Base-by-base conservation (phyloP, 495 filamentous ascomycete species). In the Corynascus novoguineensis region DNA sequence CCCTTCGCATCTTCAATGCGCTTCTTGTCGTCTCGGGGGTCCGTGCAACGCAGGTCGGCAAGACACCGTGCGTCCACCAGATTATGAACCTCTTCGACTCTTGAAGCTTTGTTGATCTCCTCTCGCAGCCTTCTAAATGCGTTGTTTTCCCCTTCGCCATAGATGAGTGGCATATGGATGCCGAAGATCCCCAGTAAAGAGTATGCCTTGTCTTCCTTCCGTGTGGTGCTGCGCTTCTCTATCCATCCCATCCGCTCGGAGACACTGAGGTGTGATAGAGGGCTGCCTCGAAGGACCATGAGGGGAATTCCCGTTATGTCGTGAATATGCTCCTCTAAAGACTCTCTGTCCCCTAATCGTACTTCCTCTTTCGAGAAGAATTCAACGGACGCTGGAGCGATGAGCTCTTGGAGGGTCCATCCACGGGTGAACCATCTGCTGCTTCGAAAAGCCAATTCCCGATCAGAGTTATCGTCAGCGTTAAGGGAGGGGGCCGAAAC, bases 401-500 rank as follows among this genome's bases (percentile, higher is more conserved):
- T 58, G 0, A 76, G 59, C n/a, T 49, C 46, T 5, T 49, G 46
- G 1, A 49, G 29, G 1, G 46, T 49, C 46, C 46, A 49, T 0
- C 46, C 46, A 17, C 46, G 28, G 3, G 17, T 34, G 46, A 49
- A 49, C 46, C 46, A 49, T 5, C 29, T 77, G 73, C 11, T 75
- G 50, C n/a, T n/a, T 0, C 71, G 72, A 68, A 68, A 73, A n/a
- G 73, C 69, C 24, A n/a, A n/a, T n/a, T n/a, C n/a, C n/a, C n/a
- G n/a, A n/a, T n/a, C n/a, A n/a, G n/a, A n/a, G n/a, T n/a, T n/a
- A n/a, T n/a, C n/a, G n/a, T n/a, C n/a, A n/a, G n/a, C n/a, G n/a
- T n/a, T n/a, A n/a, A n/a, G n/a, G n/a, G n/a, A n/a, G n/a, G n/a
- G 69, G 34, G 0, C 59, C 68, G 19, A 68, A 73, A 27, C 24